phyloP scores from a whole-genome alignment of 805 yeast species.

The Myxozyma sirexii region DNA sequence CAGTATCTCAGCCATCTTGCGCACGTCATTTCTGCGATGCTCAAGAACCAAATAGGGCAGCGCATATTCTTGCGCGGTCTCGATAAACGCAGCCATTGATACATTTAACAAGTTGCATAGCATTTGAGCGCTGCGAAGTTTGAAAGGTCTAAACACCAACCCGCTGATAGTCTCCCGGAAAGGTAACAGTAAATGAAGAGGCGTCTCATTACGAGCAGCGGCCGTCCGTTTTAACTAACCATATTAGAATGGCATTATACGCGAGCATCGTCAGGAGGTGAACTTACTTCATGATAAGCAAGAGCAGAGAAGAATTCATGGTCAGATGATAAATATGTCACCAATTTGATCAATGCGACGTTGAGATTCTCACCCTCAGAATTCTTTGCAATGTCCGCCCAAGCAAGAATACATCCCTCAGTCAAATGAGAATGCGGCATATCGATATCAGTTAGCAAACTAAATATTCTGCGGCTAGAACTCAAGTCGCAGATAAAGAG shows the following conservation, averaged over 20 bases:
- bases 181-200: slow-evolving; percentile 81
- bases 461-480: slow-evolving; percentile 10
- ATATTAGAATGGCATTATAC: too few species aligned
- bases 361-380: slow-evolving; percentile 70
- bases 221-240: slow-evolving; percentile 47
- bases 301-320: slow-evolving; percentile 68
- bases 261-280: too few species aligned
- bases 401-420: slow-evolving; percentile 46
- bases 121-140: slow-evolving; percentile 57
- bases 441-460: background rate
- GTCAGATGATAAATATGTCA: slow-evolving; percentile 65
- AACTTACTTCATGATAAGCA: slow-evolving; percentile 61
- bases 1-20: slow-evolving; percentile 60
- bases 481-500: slow-evolving; percentile 1
- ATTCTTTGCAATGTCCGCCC: slow-evolving; percentile 66
- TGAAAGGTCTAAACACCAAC: slow-evolving; percentile 58
- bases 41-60: slow-evolving; percentile 75
- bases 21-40: slow-evolving; percentile 62
- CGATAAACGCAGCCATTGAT: slow-evolving; percentile 61
- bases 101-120: slow-evolving; percentile 69
- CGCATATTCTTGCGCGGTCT: slow-evolving; percentile 69
- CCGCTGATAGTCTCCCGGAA: slow-evolving; percentile 73
- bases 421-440: background rate
- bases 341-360: slow-evolving; percentile 62
- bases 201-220: slow-evolving; percentile 56